A percentile compares a stretch with the other conserved stretches of the same genome.
Conservation (phyloP, 2,329 filamentous ascomycete species). For the Graphilbum ipis-grandicollis region DNA sequence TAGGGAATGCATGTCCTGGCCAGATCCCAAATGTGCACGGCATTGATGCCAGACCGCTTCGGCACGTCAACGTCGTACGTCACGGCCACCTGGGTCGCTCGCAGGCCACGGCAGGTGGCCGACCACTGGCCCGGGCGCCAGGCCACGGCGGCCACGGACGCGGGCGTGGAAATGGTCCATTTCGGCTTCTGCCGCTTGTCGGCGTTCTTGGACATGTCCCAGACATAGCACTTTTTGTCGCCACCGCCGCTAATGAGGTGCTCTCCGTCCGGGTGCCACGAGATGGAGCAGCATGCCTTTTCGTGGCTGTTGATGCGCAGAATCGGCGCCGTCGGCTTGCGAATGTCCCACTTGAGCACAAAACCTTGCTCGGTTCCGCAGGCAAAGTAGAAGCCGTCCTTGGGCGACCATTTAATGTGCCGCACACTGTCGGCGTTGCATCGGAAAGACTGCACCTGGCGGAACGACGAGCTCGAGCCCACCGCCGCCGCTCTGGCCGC, state of each 20-base stretch:
- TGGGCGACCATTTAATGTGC: conserved; percentile 49
- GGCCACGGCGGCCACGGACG: conserved; percentile 38
- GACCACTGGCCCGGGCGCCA: conserved; percentile 52
- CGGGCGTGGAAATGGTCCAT: conserved; percentile 42
- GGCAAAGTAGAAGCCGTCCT: conserved; percentile 42
- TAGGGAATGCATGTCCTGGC: conserved; percentile 49
- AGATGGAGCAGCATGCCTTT: conserved; percentile 39
- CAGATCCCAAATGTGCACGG: conserved; percentile 53
- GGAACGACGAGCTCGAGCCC: too few relatives aligned
- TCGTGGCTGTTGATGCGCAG: conserved; percentile 45
- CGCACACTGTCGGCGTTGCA: conserved; percentile 43
- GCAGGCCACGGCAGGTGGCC: conserved; percentile 33
- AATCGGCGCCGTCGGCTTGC: conserved; percentile 33
- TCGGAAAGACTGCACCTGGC: conserved; percentile 26
- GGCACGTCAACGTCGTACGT: conserved; percentile 40
- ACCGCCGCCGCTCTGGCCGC: conserved; percentile 29
- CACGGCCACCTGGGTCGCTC: conserved; percentile 44
- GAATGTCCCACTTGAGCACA: conserved; percentile 47
- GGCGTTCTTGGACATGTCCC: conserved; percentile 42
- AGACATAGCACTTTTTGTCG: conserved; percentile 45
- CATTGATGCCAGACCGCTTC: conserved; percentile 35
- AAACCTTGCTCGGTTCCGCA: conserved; percentile 46
- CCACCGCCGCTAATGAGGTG: conserved; percentile 46
- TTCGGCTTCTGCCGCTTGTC: conserved; percentile 49
- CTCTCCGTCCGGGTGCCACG: conserved; percentile 53